Evolutionary conservation across 2,329 filamentous ascomycete species (phyloP).

Genomic region (Monilinia vaccinii-corymbosi): DNA sequence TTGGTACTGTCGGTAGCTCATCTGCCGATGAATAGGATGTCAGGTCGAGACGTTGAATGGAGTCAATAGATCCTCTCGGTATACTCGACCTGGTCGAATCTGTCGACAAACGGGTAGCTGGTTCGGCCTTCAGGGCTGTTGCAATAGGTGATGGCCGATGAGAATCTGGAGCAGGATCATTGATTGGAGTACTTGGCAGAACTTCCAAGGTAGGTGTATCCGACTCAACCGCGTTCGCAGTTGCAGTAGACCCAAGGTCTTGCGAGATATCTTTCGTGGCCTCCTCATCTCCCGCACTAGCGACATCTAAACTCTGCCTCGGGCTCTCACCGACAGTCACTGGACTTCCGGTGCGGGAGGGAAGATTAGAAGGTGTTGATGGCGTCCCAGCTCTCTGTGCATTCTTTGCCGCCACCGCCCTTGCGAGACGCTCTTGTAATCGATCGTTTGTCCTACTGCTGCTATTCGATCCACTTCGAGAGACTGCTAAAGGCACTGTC

Average conservation of each 20-base stretch:
- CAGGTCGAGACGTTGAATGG: conserved; percentile 15
- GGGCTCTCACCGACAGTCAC: conserved; percentile 35
- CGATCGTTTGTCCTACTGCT: conserved; percentile 63
- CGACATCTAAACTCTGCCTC: conserved; percentile 37
- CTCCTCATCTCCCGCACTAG: conserved; percentile 10
- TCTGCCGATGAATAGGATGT: conserved; percentile 27
- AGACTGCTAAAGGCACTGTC: conserved; percentile 34
- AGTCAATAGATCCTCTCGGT: conserved; percentile 22
- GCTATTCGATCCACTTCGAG: conserved; percentile 57
- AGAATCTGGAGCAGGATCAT: neutral
- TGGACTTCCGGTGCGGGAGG: conserved; percentile 45
- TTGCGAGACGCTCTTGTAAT: conserved; percentile 80
- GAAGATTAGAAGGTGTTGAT: conserved; percentile 39
- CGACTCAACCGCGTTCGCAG: neutral
- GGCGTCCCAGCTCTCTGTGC: conserved; percentile 37
- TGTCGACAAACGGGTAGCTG: conserved; percentile 19
- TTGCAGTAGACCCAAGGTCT: conserved; percentile 1
- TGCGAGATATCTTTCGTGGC: neutral
- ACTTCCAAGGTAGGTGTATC: conserved; percentile 16
- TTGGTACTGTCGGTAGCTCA: conserved; percentile 14
- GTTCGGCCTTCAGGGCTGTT: conserved; percentile 17
- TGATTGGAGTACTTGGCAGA: conserved; percentile 10
- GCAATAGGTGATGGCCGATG: conserved; percentile 12
- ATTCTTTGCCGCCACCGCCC: conserved; percentile 70
- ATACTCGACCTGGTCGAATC: conserved; percentile 24